Percentiles rank a stretch among this genome's conserved stretches.
Evolutionary conservation across 2,329 filamentous ascomycete species (phyloP).

Genomic region (Neonectria ditissima): DNA sequence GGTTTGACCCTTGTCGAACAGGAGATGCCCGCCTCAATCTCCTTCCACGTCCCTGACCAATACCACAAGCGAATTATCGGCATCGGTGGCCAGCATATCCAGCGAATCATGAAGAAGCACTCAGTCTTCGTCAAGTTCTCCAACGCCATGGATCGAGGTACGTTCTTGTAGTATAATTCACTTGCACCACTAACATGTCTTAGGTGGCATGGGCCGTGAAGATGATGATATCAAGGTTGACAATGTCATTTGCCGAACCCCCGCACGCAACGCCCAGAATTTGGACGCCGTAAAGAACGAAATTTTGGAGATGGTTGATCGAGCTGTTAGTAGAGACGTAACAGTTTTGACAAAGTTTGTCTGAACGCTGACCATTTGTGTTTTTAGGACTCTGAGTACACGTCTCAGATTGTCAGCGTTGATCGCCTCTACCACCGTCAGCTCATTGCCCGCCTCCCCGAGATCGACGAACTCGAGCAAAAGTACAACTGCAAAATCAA

Average conservation of each 20-base stretch:
- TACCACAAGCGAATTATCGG: constrained; percentile 99
- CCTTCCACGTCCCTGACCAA: constrained; percentile 98
- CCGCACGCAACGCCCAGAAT: constrained; percentile 95
- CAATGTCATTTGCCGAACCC: constrained; percentile 98
- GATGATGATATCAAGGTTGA: constrained; percentile 99
- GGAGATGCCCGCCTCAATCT: constrained; percentile 99
- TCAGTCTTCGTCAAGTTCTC: constrained; percentile 99
- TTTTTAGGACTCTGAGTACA: constrained; percentile 89
- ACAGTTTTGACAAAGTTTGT: neutral
- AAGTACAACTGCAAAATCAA: constrained; percentile 99
- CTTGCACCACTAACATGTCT: constrained; percentile 41
- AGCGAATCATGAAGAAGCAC: constrained; percentile 99
- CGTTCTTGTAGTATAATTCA: neutral
- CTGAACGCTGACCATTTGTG: neutral
- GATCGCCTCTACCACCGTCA: constrained; percentile 96
- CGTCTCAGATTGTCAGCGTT: constrained; percentile 91
- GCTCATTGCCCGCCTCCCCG: constrained; percentile 85
- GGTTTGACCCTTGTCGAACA: constrained; percentile 94
- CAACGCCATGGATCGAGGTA: constrained; percentile 96
- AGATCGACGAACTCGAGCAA: constrained; percentile 96
- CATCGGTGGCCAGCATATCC: constrained; percentile 97
- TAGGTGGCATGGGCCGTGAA: constrained; percentile 82
- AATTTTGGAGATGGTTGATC: constrained; percentile 99
- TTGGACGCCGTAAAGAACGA: constrained; percentile 98
- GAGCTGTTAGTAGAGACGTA: constrained; percentile 71